A percentile compares a stretch with the other conserved stretches of the same genome.
phyloP scores from a whole-genome alignment of 352 stramenopile genomes.

The Phytophthora fragariaefolia region DNA sequence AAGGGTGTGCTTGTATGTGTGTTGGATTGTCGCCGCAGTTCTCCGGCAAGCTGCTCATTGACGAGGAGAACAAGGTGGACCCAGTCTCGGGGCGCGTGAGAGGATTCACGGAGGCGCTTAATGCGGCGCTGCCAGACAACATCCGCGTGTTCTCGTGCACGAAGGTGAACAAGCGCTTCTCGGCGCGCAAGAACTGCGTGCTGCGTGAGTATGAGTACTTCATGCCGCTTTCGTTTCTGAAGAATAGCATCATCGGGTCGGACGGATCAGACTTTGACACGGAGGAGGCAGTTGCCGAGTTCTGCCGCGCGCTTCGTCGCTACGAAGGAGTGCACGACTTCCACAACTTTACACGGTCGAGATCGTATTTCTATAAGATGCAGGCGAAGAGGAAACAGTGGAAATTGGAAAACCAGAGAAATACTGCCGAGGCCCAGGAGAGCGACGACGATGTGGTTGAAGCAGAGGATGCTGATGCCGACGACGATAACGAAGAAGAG shows the following conservation, averaged over 20 bases:
- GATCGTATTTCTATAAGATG: constrained; percentile 79
- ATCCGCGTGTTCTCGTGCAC: constrained; percentile 91
- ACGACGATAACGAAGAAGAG: constrained; percentile 18
- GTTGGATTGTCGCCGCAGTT: constrained; percentile 52
- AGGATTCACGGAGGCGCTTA: constrained; percentile 73
- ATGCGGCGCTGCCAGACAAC: constrained; percentile 74
- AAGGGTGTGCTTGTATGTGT: constrained; percentile 2
- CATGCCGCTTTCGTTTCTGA: constrained; percentile 81
- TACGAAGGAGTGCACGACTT: constrained; percentile 92
- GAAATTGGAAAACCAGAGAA: constrained; percentile 23
- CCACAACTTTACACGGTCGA: constrained; percentile 92
- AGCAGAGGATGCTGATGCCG: constrained; percentile 5
- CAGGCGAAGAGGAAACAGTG: constrained; percentile 50
- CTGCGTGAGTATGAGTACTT: constrained; percentile 93
- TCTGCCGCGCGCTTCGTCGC: constrained; percentile 55
- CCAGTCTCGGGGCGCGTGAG: constrained; percentile 56
- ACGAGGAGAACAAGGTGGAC: constrained; percentile 76
- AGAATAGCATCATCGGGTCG: constrained; percentile 45
- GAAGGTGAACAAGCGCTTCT: constrained; percentile 91
- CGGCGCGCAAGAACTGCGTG: constrained; percentile 87
- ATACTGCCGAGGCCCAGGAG: constrained; percentile 10
- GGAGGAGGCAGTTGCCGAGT: constrained; percentile 50
- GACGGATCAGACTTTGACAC: constrained; percentile 37
- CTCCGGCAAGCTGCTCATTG: constrained; percentile 88
- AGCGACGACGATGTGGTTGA: constrained; percentile 18